Conservation (phyloP, 2,329 filamentous ascomycete genomes). For the Ophiostoma angusticollis region DNA sequence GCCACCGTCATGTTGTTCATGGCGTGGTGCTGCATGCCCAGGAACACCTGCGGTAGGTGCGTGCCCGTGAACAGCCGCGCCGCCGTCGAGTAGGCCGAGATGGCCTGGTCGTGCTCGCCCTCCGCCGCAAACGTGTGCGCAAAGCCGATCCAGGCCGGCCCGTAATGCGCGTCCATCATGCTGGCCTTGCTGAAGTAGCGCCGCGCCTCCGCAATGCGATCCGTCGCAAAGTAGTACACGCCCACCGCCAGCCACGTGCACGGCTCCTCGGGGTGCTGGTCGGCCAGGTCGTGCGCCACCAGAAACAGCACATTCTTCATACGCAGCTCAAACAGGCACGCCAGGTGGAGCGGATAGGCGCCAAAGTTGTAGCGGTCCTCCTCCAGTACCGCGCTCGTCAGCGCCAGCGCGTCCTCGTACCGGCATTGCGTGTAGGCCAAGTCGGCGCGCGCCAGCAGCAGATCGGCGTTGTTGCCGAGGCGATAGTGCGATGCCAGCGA, state of each 20-base stretch:
- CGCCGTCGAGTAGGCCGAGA: slow-evolving; percentile 92
- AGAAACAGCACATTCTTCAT: slow-evolving; percentile 84
- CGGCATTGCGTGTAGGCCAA: slow-evolving; percentile 89
- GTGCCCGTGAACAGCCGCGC: slow-evolving; percentile 93
- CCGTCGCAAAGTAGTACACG: slow-evolving; percentile 83
- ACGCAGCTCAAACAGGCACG: slow-evolving; percentile 76
- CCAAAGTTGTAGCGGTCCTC: slow-evolving; percentile 81
- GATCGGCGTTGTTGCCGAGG: slow-evolving; percentile 72
- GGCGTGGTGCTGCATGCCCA: slow-evolving; percentile 97
- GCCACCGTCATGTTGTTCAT: slow-evolving; percentile 90
- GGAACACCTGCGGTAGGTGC: slow-evolving; percentile 85
- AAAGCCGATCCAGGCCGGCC: slow-evolving; percentile 96
- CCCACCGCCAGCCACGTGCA: slow-evolving; percentile 91
- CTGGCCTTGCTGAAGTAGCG: slow-evolving; percentile 96
- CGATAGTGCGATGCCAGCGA: slow-evolving; percentile 90
- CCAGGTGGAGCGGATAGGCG: slow-evolving; percentile 81
- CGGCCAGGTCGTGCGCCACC: slow-evolving; percentile 81
- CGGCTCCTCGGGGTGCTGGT: slow-evolving; percentile 81
- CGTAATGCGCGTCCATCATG: slow-evolving; percentile 95
- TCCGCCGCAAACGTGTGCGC: slow-evolving; percentile 96
- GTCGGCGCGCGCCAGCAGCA: slow-evolving; percentile 80
- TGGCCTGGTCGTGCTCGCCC: slow-evolving; percentile 95
- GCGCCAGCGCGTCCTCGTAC: slow-evolving; percentile 71
- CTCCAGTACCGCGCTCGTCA: slow-evolving; percentile 72
- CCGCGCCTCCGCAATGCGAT: slow-evolving; percentile 82